phyloP scores from a whole-genome alignment of 306 rosid species.

The Fragaria nilgerrensis region DNA sequence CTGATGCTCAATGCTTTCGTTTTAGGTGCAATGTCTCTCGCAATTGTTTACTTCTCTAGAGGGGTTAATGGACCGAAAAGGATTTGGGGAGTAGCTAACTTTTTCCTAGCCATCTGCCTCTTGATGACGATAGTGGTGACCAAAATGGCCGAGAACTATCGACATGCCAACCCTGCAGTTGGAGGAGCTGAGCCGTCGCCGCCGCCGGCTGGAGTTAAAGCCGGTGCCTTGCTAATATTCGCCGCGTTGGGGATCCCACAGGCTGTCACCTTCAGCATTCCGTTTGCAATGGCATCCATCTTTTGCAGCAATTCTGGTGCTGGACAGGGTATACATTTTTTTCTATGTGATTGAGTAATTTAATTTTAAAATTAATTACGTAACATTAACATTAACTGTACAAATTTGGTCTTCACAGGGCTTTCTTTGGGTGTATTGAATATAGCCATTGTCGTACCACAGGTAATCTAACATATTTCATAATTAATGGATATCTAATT shows the following conservation, averaged over 20 bases:
- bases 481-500: neutral
- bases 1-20: constrained; percentile 81
- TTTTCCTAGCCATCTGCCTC: constrained; percentile 48
- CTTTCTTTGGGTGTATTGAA: constrained; percentile 73
- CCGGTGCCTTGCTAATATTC: constrained; percentile 67
- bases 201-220: constrained; percentile 40
- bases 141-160: constrained; percentile 43
- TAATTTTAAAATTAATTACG: neutral
- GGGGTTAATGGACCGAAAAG: constrained; percentile 55
- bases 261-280: constrained; percentile 72
- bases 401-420: constrained; percentile 35
- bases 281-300: constrained; percentile 81
- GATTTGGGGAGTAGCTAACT: constrained; percentile 67
- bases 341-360: neutral
- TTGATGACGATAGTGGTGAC: constrained; percentile 54
- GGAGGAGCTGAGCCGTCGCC: constrained; percentile 6
- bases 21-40: constrained; percentile 54
- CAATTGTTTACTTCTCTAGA: constrained; percentile 43
- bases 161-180: neutral
- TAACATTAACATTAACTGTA: neutral
- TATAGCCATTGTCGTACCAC: constrained; percentile 65
- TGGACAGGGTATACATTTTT: constrained; percentile 60
- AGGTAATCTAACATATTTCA: constrained; percentile 28
- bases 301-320: constrained; percentile 63
- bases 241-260: constrained; percentile 69